These are phyloP conservation scores for Hyphopichia wangnamkhiaoensis DNA, from an alignment of 1,139 yeast genomes.

Conservation along the genomic window DNA sequence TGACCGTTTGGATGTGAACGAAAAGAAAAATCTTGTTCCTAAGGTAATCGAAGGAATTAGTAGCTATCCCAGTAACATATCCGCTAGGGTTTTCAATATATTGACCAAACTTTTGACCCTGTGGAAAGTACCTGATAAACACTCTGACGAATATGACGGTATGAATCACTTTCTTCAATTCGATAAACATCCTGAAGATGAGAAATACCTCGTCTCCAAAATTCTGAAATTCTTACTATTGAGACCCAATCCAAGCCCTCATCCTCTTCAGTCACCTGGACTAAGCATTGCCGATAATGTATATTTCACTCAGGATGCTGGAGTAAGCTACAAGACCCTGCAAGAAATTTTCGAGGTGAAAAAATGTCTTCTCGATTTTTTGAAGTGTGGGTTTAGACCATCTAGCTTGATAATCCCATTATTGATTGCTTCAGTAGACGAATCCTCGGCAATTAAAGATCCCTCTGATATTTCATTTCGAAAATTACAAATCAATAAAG, in stretches of 20 bases:
- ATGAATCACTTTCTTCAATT: slow-evolving; percentile 31
- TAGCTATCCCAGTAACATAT: slow-evolving; percentile 31
- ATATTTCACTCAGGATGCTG: slow-evolving; percentile 69
- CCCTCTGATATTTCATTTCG: slow-evolving; percentile 52
- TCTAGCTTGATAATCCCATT: slow-evolving; percentile 42
- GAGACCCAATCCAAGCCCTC: slow-evolving; percentile 36
- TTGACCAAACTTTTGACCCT: slow-evolving; percentile 53
- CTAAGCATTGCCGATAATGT: slow-evolving; percentile 53
- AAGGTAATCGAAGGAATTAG: slow-evolving; percentile 49
- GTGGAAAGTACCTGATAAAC: slow-evolving; percentile 54
- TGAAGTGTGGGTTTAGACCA: slow-evolving; percentile 41
- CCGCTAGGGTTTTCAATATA: slow-evolving; percentile 64
- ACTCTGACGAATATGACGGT: slow-evolving; percentile 42
- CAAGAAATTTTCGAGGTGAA: slow-evolving; percentile 52
- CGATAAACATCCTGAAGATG: slow-evolving; percentile 33
- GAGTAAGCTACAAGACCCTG: slow-evolving; percentile 52
- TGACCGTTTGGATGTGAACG: slow-evolving; percentile 44
- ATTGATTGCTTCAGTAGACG: slow-evolving; percentile 66
- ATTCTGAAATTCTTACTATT: slow-evolving; percentile 61
- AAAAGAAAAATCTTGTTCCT: slow-evolving; percentile 46
- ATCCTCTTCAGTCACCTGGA: slow-evolving; percentile 56
- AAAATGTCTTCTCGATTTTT: slow-evolving; percentile 30
- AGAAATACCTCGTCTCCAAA: slow-evolving; percentile 42
- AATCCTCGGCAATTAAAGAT: slow-evolving; percentile 53
- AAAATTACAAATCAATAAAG: slow-evolving; percentile 54